Conservation (phyloP, 306 rosid genomes). For the Inga laurina region DNA sequence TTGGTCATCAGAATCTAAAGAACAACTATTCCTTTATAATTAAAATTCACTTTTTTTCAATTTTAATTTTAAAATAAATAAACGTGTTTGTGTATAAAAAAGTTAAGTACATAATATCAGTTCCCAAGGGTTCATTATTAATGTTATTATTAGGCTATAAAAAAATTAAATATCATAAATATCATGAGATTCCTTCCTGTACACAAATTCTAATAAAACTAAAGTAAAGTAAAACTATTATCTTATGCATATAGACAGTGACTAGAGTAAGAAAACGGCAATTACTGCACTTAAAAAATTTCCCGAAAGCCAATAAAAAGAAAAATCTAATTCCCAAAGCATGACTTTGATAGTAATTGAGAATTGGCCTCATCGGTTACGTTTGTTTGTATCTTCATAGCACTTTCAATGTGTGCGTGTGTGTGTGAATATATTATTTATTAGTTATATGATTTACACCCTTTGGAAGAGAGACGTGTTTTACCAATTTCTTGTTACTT, state of each 20-base stretch:
- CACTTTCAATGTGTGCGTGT: not conserved
- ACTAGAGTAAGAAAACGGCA: conserved; percentile 26
- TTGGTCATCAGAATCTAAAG: not conserved
- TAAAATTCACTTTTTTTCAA: not conserved
- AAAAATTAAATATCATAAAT: not conserved
- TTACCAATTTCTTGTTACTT: not conserved
- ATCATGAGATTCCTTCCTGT: not conserved
- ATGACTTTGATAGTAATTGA: conserved; percentile 28
- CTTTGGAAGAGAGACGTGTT: conserved; percentile 20
- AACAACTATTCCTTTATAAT: not conserved
- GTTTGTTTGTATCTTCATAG: not conserved
- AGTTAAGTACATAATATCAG: not conserved
- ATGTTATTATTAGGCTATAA: not conserved
- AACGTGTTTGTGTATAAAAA: not conserved
- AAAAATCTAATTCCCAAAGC: not conserved
- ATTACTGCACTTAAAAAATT: not conserved
- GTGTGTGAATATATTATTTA: not conserved
- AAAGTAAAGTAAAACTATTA: conserved; percentile 9
- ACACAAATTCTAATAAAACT: not conserved
- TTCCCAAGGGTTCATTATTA: not conserved
- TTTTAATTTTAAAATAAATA: not conserved
- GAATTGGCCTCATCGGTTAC: conserved; percentile 10
- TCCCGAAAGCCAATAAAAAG: not conserved
- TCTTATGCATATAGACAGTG: not conserved
- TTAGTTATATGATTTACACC: not conserved